phyloP scores from a whole-genome alignment of 179 eudicot species.

The Carnegiea gigantea region DNA sequence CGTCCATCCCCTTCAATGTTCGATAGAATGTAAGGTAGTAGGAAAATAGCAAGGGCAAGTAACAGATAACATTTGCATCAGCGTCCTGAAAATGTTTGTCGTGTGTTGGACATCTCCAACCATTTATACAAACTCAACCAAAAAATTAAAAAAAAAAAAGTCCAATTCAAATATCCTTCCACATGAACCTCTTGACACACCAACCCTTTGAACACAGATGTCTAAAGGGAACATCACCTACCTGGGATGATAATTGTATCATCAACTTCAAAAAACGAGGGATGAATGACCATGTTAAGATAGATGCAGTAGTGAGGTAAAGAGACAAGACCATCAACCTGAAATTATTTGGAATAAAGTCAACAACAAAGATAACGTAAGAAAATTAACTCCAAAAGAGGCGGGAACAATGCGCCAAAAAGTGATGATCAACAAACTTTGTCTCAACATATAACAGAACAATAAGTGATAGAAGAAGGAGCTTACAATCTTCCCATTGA shows the following conservation, averaged over 20 bases:
- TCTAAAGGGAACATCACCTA: conserved; percentile 25
- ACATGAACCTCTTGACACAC: conserved; percentile 9
- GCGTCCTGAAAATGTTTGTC: neutral
- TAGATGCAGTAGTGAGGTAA: conserved; percentile 22
- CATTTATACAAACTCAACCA: neutral
- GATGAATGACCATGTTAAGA: conserved; percentile 87
- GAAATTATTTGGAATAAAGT: conserved; percentile 8
- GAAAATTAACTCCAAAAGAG: neutral
- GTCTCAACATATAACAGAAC: neutral
- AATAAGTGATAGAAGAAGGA: neutral
- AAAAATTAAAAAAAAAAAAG: neutral
- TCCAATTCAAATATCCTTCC: neutral
- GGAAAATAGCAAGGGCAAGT: neutral
- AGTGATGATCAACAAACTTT: neutral
- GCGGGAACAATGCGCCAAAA: neutral
- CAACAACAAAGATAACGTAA: neutral
- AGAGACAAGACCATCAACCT: conserved; percentile 12
- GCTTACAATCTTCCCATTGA: conserved; percentile 15
- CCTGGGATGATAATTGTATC: conserved; percentile 95
- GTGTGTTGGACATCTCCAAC: neutral
- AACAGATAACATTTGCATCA: neutral
- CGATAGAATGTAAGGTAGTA: neutral
- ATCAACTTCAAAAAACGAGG: conserved; percentile 95
- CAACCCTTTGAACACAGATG: neutral
- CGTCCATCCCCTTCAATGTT: neutral